These are phyloP conservation scores for Mycena filopes DNA, from an alignment of 768 basidiomycete species.

Conservation along the genomic window DNA sequence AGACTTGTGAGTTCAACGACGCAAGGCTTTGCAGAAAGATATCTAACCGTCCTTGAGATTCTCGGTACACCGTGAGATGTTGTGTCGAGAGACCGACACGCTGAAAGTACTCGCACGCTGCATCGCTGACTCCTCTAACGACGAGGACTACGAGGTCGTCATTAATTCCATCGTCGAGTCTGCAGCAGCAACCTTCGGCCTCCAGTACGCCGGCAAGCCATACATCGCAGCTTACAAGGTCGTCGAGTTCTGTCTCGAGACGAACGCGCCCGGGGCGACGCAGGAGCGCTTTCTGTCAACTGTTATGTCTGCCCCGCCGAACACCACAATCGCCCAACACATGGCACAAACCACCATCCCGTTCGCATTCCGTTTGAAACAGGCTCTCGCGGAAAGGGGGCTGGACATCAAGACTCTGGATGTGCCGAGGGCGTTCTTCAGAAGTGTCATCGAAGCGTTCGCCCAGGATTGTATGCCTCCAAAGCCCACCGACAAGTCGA, in stretches of 20 bases:
- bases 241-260: conserved; percentile 18
- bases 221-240: too few relatives aligned
- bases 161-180: not conserved
- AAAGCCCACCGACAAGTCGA: not conserved
- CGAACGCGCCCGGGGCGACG: conserved; percentile 3
- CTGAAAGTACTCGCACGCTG: conserved; percentile 1
- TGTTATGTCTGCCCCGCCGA: not conserved
- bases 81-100: not conserved
- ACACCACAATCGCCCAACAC: not conserved
- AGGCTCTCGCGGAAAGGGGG: not conserved
- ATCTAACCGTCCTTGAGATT: conserved; percentile 3
- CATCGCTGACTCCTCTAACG: not conserved
- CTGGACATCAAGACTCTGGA: conserved; percentile 2
- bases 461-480: not conserved
- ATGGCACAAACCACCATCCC: not conserved
- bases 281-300: conserved; percentile 1
- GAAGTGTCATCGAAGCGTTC: not conserved
- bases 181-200: not conserved
- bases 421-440: too few relatives aligned
- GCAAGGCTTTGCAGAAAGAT: not conserved
- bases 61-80: not conserved
- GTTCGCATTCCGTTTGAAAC: not conserved
- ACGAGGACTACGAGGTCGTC: not conserved
- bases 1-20: not conserved
- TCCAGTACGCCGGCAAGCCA: not conserved